Evolutionary conservation across 805 yeast species (phyloP).

Genomic region (Lachancea meyersii): DNA sequence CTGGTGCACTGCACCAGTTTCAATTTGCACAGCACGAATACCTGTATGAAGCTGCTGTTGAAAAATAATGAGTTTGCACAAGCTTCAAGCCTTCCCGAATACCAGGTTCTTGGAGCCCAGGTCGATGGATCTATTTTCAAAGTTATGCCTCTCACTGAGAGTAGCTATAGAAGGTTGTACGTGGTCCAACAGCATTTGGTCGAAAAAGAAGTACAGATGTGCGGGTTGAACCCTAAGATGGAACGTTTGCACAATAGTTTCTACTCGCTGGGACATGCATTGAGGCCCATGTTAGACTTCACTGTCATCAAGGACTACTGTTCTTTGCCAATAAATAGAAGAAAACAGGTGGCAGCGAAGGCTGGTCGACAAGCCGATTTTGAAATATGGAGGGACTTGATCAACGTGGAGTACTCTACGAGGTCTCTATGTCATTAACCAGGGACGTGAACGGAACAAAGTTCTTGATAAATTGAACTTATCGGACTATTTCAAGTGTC

Average conservation of each 20-base stretch:
- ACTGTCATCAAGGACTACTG: conserved; percentile 50
- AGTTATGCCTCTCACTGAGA: conserved; percentile 69
- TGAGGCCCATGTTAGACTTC: conserved; percentile 62
- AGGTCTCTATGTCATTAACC: conserved; percentile 15
- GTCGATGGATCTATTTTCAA: conserved; percentile 74
- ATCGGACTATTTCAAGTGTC: too few species aligned
- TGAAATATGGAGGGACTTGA: conserved; percentile 64
- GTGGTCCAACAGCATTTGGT: conserved; percentile 81
- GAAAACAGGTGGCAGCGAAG: conserved; percentile 47
- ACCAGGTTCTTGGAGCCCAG: conserved; percentile 65
- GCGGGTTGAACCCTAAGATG: conserved; percentile 77
- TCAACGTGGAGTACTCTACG: conserved; percentile 45
- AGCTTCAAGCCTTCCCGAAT: conserved; percentile 29
- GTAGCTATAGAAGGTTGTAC: conserved; percentile 71
- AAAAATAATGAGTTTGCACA: conserved; percentile 31
- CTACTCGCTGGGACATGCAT: conserved; percentile 33
- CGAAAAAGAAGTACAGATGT: conserved; percentile 65
- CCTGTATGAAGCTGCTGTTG: conserved; percentile 44
- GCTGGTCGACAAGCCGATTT: conserved; percentile 51
- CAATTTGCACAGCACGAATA: conserved; percentile 56
- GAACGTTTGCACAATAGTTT: conserved; percentile 43
- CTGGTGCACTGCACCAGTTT: conserved; percentile 66
- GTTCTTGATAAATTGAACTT: too few species aligned
- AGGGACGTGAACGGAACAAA: too few species aligned
- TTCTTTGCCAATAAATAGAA: conserved; percentile 50